A percentile compares a stretch with the other conserved stretches of the same genome.
Evolutionary conservation across 179 eudicot genomes (phyloP).

Genomic region (Silene noctiflora): DNA sequence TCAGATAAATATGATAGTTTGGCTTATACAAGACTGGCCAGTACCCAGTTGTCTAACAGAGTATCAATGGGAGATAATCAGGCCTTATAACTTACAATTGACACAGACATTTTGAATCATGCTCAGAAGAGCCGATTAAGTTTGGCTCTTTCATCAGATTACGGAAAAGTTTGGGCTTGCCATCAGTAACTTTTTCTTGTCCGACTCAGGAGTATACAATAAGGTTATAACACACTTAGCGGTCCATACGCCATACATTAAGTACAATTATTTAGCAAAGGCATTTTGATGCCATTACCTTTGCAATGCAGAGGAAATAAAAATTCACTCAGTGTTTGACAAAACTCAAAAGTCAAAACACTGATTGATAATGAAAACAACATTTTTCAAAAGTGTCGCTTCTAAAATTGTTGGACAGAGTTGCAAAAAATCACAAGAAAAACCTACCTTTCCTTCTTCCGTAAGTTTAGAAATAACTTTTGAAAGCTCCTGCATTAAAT

Average conservation of each 20-base stretch:
- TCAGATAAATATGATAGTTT: background rate
- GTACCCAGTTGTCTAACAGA: background rate
- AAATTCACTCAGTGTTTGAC: background rate
- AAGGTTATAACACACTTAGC: constrained; percentile 8
- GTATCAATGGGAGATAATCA: background rate
- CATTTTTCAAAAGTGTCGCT: background rate
- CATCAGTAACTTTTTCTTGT: background rate
- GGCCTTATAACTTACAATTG: background rate
- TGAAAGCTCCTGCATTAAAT: constrained; percentile 62
- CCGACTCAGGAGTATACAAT: background rate
- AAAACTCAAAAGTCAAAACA: no score
- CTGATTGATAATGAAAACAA: constrained; percentile 1
- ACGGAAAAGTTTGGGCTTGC: background rate
- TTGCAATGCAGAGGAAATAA: constrained; percentile 2
- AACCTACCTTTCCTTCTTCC: constrained; percentile 90
- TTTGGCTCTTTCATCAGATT: background rate
- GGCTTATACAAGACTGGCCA: background rate
- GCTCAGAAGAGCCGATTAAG: background rate
- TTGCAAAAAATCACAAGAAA: background rate
- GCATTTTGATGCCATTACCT: background rate
- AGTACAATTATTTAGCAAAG: background rate
- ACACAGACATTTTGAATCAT: background rate
- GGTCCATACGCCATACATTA: background rate
- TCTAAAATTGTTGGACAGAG: background rate
- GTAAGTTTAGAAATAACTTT: constrained; percentile 83